Evolutionary conservation across 352 stramenopile species (phyloP), one percentile per base, ranked within the genome.

Genomic region (Phytophthora aleatoria): DNA sequence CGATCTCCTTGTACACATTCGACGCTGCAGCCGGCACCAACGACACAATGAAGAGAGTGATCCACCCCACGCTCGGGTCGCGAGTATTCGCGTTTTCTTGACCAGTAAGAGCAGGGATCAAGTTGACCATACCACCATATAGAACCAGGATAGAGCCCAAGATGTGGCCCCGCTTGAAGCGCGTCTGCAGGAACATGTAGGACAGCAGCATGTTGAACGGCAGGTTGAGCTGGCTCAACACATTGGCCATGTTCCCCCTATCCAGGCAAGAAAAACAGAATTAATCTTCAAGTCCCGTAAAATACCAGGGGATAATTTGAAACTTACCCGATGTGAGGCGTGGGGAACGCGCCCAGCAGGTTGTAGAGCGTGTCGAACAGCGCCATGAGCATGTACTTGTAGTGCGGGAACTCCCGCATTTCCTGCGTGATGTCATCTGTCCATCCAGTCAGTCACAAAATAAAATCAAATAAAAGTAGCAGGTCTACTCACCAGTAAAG

Each of bases 1-100:
- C 88, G 50, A 96, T 92, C 62, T 96, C 88, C 67, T 96, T 96
- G 79, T 95, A 96, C 26, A 93, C 87, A 36, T 96, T 96, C 28
- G 85, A 93, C 4, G 73, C 73, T 1, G 88, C 88, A 0, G 83
- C 67, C 3, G 86, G 86, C 3, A 95, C 49, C 24, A 92, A 58
- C 20, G 86, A 91, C 39, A 90, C 49, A 45, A 96, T 86, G 71
- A 88, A 94, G 20, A 96, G 72, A 56, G 69, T 66, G 58, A 93
- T 91, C 88, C 88, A 96, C 2, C 81, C 81, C 8, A 77, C 65
- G 13, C 78, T 92, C 9, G 86, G 78, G 57, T 95, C 87, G 5
- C 82, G 85, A 41, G 85, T 90, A 64, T 94, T 94, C 16, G 73
- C 64, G 11, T 71, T 82, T 30, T 88, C 71, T 41, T 89, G 70